These are phyloP conservation scores for Solanum commersonii DNA, from an alignment of 257 asterid genomes.

Conservation along the genomic window DNA sequence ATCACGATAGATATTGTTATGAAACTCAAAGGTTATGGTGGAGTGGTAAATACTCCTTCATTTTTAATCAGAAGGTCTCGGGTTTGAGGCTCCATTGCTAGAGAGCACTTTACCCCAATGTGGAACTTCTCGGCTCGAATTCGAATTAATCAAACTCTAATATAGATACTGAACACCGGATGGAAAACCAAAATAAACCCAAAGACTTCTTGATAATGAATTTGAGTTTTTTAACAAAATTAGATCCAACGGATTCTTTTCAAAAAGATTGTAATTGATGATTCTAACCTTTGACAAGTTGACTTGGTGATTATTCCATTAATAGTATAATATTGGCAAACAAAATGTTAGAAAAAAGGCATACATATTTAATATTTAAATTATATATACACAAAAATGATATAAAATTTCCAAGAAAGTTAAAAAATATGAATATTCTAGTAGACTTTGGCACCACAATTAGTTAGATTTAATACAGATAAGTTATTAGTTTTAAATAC, in stretches of 20 bases:
- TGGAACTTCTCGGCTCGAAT: no score
- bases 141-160: no score
- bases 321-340: not conserved
- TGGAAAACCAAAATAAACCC: no score
- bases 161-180: accelerated
- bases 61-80: no score
- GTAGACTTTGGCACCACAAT: not conserved
- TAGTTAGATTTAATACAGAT: not conserved
- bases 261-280: not conserved
- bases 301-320: not conserved
- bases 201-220: not conserved
- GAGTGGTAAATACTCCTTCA: no score
- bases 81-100: no score
- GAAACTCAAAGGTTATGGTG: not conserved
- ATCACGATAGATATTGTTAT: not conserved
- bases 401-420: not conserved
- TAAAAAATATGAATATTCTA: not conserved
- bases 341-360: not conserved
- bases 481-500: not conserved
- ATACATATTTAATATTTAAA: not conserved
- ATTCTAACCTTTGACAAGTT: not conserved
- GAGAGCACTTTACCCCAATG: no score
- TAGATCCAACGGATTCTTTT: not conserved
- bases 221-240: not conserved
- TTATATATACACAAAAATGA: not conserved